These are phyloP conservation scores for Aspergillus neotritici DNA, from an alignment of 2,329 filamentous ascomycete genomes.

Conservation along the genomic window DNA sequence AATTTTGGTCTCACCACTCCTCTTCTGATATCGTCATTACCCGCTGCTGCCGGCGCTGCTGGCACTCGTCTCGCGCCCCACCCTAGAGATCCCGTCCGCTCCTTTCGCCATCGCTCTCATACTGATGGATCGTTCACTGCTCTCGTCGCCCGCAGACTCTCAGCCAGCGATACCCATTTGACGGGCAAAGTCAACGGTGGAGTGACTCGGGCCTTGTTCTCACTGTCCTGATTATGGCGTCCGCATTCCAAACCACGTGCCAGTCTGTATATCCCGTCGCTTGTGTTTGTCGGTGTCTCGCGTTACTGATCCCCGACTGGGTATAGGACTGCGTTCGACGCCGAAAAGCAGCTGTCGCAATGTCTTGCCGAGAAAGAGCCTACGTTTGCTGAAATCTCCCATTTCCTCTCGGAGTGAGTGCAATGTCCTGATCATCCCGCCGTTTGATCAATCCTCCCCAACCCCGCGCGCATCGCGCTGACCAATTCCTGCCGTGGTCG, in stretches of 20 bases:
- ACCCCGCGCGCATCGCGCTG: background rate
- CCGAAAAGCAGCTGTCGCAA: conserved; percentile 46
- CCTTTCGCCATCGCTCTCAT: conserved; percentile 12
- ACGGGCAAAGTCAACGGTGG: conserved; percentile 51
- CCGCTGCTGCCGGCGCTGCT: background rate
- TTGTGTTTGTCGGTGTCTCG: conserved; percentile 6
- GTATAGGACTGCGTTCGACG: conserved; percentile 35
- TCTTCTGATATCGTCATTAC: background rate
- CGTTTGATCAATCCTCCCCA: background rate
- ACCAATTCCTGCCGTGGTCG: conserved; percentile 2
- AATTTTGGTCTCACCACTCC: background rate
- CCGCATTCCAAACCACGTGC: conserved; percentile 47
- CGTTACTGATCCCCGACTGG: background rate
- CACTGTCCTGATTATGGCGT: conserved; percentile 37
- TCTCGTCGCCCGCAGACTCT: conserved; percentile 43
- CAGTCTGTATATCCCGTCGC: conserved; percentile 39
- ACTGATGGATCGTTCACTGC: conserved; percentile 53
- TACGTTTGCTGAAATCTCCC: conserved; percentile 46
- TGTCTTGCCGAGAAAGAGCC: conserved; percentile 47
- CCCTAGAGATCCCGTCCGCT: conserved; percentile 8
- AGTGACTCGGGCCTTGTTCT: conserved; percentile 32
- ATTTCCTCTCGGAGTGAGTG: conserved; percentile 36
- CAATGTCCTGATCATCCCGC: background rate
- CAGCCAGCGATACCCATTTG: conserved; percentile 55
- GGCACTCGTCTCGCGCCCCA: conserved; percentile 1